These are phyloP conservation scores for Coemansia sp. DNA, from an alignment of 192 early-diverging fungal genomes.

Conservation along the genomic window DNA sequence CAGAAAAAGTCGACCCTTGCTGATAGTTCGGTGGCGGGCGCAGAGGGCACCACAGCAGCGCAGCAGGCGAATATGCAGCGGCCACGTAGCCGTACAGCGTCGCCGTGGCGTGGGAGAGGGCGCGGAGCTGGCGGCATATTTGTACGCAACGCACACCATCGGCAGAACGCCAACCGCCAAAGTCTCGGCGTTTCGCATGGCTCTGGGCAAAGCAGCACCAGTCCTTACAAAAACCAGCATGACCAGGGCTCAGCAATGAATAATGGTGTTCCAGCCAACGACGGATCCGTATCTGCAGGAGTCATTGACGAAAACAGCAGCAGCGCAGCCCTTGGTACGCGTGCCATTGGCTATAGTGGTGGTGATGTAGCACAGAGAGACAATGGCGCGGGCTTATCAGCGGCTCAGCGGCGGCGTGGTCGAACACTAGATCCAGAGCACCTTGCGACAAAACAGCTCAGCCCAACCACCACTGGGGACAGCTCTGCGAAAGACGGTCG, in stretches of 20 bases:
- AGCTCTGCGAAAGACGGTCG: background rate
- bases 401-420: conserved; percentile 34
- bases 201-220: background rate
- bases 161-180: conserved; percentile 18
- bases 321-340: background rate
- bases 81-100: conserved; percentile 35
- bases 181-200: background rate
- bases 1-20: background rate
- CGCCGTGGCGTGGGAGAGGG: conserved; percentile 38
- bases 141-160: conserved; percentile 22
- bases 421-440: conserved; percentile 44
- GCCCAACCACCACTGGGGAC: conserved; percentile 1
- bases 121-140: conserved; percentile 32
- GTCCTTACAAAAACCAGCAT: background rate
- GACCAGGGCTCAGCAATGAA: background rate
- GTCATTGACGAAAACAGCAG: conserved; percentile 22
- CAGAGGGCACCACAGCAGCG: background rate
- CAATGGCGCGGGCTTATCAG: background rate
- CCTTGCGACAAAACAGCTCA: conserved; percentile 11
- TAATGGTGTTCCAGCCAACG: background rate
- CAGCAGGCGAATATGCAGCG: background rate
- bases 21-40: conserved; percentile 1
- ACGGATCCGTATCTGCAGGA: conserved; percentile 33
- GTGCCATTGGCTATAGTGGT: too few relatives aligned
- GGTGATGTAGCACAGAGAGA: conserved; percentile 1